These are phyloP conservation scores for Silene vulgaris DNA, from an alignment of 179 eudicot species.

Conservation along the genomic window DNA sequence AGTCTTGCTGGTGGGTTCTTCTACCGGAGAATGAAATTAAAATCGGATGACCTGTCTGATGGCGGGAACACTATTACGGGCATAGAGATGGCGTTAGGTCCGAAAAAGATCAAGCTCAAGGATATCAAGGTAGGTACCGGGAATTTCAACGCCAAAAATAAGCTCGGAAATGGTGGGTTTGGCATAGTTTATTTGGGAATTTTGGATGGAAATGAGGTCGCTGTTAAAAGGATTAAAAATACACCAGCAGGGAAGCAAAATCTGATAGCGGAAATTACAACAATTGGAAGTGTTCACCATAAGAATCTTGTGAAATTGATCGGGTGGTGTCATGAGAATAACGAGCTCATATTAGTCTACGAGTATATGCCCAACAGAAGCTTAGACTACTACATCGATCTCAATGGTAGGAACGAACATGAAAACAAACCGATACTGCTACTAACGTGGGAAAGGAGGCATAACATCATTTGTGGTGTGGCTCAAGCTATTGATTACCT, in stretches of 20 bases:
- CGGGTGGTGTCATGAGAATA: conserved; percentile 49
- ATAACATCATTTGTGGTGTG: conserved; percentile 32
- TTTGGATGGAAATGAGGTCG: conserved; percentile 35
- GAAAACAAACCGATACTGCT: background rate
- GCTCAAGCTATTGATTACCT: conserved; percentile 39
- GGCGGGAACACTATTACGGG: conserved; percentile 15
- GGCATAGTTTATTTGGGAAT: conserved; percentile 51
- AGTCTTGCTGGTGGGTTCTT: conserved; percentile 16
- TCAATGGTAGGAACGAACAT: background rate
- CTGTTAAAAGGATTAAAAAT: conserved; percentile 43
- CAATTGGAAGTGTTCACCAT: conserved; percentile 57
- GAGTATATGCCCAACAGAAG: conserved; percentile 55
- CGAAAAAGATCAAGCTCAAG: conserved; percentile 30
- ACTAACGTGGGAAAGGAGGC: conserved; percentile 35
- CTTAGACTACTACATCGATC: conserved; percentile 39
- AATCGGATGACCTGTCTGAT: background rate
- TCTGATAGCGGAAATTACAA: conserved; percentile 47
- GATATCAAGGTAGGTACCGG: conserved; percentile 34
- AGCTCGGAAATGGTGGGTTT: conserved; percentile 52
- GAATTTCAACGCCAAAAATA: conserved; percentile 32
- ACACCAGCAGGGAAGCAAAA: conserved; percentile 48
- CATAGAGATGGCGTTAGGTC: conserved; percentile 29
- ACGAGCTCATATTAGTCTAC: conserved; percentile 44
- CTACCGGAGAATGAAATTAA: conserved; percentile 22
- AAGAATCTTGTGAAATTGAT: conserved; percentile 45